Percentiles rank a stretch among this genome's conserved stretches.
Conservation (phyloP, 2,329 filamentous ascomycete genomes). For the Diaporthe citrichinensis region DNA sequence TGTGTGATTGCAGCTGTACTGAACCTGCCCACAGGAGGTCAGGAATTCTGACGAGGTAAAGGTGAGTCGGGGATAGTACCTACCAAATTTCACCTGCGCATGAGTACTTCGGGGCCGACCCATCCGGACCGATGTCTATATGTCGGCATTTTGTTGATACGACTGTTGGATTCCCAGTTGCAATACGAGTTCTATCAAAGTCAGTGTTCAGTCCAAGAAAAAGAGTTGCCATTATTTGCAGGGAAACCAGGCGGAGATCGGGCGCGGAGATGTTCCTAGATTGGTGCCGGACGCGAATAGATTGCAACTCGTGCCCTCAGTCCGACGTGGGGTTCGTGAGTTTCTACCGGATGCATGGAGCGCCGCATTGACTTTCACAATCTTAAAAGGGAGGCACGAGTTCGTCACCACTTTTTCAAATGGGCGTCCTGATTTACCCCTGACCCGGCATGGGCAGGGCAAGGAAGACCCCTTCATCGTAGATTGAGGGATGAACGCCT, state of each 20-base stretch:
- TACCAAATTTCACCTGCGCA: too few species aligned
- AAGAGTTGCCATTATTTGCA: not conserved
- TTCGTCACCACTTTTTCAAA: constrained; percentile 17
- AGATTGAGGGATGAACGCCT: constrained; percentile 28
- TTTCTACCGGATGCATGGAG: not conserved
- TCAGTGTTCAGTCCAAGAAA: not conserved
- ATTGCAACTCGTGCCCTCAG: not conserved
- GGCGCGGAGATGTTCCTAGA: constrained; percentile 22
- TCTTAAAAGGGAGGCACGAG: not conserved
- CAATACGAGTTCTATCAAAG: not conserved
- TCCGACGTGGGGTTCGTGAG: not conserved
- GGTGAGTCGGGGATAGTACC: too few species aligned
- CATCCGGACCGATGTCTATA: not conserved
- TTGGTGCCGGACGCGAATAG: constrained; percentile 8
- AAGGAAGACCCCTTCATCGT: constrained; percentile 19
- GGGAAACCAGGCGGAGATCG: not conserved
- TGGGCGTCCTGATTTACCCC: not conserved
- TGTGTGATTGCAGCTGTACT: too few species aligned
- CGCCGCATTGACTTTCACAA: constrained; percentile 18
- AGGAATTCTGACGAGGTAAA: too few species aligned
- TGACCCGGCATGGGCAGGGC: not conserved
- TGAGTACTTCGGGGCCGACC: not conserved
- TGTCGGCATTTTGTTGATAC: not conserved
- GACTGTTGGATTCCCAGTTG: not conserved
- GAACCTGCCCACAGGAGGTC: too few species aligned